These are phyloP conservation scores for Torulaspora delbrueckii DNA, from an alignment of 805 yeast species.

Conservation along the genomic window DNA sequence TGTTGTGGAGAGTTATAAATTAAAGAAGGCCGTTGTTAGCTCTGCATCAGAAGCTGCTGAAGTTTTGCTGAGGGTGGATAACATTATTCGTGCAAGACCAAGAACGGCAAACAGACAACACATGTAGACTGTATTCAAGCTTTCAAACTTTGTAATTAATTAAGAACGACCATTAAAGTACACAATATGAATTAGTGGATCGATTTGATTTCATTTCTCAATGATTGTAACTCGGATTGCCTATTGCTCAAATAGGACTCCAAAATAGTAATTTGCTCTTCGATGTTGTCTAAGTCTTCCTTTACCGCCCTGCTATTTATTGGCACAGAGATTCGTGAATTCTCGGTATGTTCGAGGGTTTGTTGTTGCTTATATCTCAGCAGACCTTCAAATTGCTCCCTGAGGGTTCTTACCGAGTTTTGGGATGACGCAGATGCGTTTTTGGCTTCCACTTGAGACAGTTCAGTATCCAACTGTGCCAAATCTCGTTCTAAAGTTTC, in stretches of 20 bases:
- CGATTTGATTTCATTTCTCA: conserved; percentile 41
- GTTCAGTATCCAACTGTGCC: conserved; percentile 63
- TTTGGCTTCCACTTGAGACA: conserved; percentile 51
- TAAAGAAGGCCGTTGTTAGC: conserved; percentile 88
- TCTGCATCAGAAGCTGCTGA: conserved; percentile 99
- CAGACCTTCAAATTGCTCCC: conserved; percentile 74
- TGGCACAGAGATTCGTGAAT: conserved; percentile 17
- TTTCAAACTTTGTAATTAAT: conserved; percentile 5
- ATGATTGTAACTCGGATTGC: conserved; percentile 51
- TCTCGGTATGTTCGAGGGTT: conserved; percentile 39
- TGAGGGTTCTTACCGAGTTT: conserved; percentile 30
- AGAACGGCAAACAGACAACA: conserved; percentile 85
- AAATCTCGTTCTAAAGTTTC: conserved; percentile 77
- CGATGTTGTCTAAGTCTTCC: conserved; percentile 63
- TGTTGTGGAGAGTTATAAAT: conserved; percentile 84
- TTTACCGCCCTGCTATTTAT: conserved; percentile 47
- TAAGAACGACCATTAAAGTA: neutral
- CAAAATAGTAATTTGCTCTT: conserved; percentile 68
- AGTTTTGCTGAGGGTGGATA: conserved; percentile 90
- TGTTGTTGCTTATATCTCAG: conserved; percentile 70
- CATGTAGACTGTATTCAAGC: conserved; percentile 21
- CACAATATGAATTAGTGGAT: conserved; percentile 3
- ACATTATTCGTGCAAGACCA: conserved; percentile 94
- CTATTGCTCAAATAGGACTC: conserved; percentile 62
- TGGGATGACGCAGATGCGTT: conserved; percentile 19